A percentile compares a stretch with the other conserved stretches of the same genome.
These are phyloP conservation scores for Amoeboaphelidium protococcarum DNA, from an alignment of 371 early-diverging fungal species.

Conservation along the genomic window DNA sequence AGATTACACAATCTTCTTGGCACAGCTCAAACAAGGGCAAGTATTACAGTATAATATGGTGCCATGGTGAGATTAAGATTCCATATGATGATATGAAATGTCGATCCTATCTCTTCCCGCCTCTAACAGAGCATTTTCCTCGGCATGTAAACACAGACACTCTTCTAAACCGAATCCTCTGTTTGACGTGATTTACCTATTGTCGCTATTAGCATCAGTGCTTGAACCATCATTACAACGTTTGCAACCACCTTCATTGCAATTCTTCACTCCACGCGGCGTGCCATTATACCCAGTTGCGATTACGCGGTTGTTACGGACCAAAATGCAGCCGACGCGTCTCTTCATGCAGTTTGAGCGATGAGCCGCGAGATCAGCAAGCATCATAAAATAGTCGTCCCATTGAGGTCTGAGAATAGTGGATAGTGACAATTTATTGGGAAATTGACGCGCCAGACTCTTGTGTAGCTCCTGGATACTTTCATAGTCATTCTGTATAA, in stretches of 20 bases:
- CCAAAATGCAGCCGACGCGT: constrained; percentile 83
- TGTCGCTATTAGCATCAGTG: too few relatives aligned
- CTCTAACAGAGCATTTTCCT: constrained; percentile 90
- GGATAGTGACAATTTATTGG: neutral
- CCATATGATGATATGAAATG: too few relatives aligned
- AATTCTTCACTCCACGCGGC: constrained; percentile 65
- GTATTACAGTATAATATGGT: constrained; percentile 78
- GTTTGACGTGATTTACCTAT: constrained; percentile 21
- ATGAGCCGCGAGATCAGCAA: constrained; percentile 55
- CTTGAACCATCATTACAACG: constrained; percentile 76
- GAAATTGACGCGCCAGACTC: constrained; percentile 8
- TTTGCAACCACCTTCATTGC: constrained; percentile 79
- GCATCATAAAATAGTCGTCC: constrained; percentile 90
- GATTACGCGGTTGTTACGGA: constrained; percentile 61
- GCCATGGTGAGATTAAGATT: neutral
- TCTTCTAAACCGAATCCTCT: constrained; percentile 50
- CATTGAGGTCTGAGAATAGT: constrained; percentile 23
- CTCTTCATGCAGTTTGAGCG: constrained; percentile 92
- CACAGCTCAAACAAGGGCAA: constrained; percentile 11
- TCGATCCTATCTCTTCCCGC: constrained; percentile 62
- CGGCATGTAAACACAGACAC: constrained; percentile 94
- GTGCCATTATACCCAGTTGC: constrained; percentile 97
- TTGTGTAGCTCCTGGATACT: constrained; percentile 11
- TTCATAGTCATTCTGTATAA: constrained; percentile 25
- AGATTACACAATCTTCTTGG: constrained; percentile 83